Evolutionary conservation across 2,329 filamentous ascomycete species (phyloP), one percentile per base, ranked within the genome.

Genomic region (Ceratocystis destructans): DNA sequence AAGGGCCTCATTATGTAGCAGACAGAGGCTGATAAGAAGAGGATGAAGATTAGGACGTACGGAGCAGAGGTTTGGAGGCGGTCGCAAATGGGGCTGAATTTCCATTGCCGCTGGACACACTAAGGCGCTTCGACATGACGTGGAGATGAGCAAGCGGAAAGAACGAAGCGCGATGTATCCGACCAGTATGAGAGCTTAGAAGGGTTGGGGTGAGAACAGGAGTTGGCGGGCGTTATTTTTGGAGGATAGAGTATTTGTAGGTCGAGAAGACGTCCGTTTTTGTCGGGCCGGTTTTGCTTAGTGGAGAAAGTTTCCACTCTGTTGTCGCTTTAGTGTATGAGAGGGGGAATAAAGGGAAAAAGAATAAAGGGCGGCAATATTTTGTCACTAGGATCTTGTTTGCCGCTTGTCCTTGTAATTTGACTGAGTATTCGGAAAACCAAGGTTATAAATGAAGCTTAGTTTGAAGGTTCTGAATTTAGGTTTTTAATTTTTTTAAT

Each of bases 51-150:
- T 41, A n/a, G 33, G 20, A 69, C 75, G 69, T 71, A 78, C 76
- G 74, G 65, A 41, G 63, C 12, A 65, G 61, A n/a, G 63, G 64
- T 64, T 65, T 68, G 8, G 63, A 22, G 4, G 41, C 57, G 22
- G 63, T 22, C 33, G 48, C 59, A 15, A 59, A 44, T 17, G 61
- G 55, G 33, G 73, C 68, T 64, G 75, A 73, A 66, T 74, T 75
- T 73, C 79, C 80, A 73, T 80, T 80, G 69, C 79, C 77, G 64
- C 41, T 68, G 37, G 66, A 78, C 69, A 75, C 76, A 69, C 73
- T 75, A 73, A 78, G 80, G 79, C 86, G 78, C 78, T 84, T 86
- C 69, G 85, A 87, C 86, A 88, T 88, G 72, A 55, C 75, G 66
- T 64, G 50, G 61, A 57, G 66, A 64, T 20, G 6, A 33, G 31